Conservation (phyloP, 768 basidiomycete genomes). For the Gyrodon lividus region DNA sequence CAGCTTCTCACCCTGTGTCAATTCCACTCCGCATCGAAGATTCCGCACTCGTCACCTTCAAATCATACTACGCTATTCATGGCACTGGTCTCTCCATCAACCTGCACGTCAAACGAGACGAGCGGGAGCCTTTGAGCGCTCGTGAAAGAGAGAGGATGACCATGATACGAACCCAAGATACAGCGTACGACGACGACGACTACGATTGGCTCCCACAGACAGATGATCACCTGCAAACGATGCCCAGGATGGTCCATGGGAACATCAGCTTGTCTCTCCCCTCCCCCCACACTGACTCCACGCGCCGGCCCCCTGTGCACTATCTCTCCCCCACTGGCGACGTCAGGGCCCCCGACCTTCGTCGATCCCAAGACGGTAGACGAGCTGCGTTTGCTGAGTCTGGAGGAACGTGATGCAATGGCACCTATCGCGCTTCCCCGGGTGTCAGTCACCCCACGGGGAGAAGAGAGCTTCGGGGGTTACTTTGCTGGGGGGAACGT, state of each 20-base stretch:
- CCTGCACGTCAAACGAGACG: neutral
- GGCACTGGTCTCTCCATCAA: neutral
- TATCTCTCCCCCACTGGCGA: conserved; percentile 1
- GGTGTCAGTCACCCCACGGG: neutral
- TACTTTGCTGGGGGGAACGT: neutral
- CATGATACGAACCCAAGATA: too few species aligned
- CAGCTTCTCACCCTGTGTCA: neutral
- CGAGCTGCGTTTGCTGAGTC: neutral
- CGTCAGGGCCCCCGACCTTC: neutral
- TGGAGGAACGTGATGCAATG: neutral
- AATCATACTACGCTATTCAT: neutral
- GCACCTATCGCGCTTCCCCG: conserved; percentile 1
- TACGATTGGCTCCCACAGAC: conserved; percentile 6
- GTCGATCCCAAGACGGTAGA: neutral
- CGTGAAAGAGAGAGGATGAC: neutral
- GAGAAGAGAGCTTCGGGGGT: neutral
- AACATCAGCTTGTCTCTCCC: neutral
- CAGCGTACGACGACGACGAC: neutral
- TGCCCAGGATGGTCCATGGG: neutral
- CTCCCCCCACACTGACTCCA: neutral
- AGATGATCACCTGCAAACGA: neutral
- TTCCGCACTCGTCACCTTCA: neutral
- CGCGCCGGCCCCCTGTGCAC: neutral
- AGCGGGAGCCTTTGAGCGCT: neutral
- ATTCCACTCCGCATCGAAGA: neutral